Base-by-base conservation (phyloP, 192 early-diverging fungal genomes). In the Podila epigama region DNA sequence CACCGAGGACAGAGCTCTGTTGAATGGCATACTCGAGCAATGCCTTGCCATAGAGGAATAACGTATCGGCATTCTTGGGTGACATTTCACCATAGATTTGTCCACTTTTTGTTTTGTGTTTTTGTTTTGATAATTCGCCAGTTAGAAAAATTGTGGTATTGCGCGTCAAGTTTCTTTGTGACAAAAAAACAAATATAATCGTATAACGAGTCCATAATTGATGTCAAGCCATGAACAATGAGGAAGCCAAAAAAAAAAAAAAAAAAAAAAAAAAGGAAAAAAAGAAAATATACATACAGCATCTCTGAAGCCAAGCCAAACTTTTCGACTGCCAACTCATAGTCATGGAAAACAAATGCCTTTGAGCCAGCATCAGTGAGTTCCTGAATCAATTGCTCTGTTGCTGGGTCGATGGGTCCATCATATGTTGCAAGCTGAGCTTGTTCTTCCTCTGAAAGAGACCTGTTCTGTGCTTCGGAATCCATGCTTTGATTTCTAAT, bases 31-130 rank as follows among this genome's bases (percentile, higher is more conserved):
- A 84, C 55, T 92, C 85, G n/a, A 93, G 68, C 9, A 95, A 72
- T 5, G 92, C 89, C 16, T 86, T 81, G 25, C 94, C 94, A 67
- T 93, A 95, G 59, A 88, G 71, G 53, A 93, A 89, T 51, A 92
- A 70, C 1, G 84, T 86, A 66, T 93, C 92, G 3, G 90, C 94
- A 66, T 88, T 92, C 51, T 85, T 77, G 34, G 80, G 80, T 15
- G 91, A 87, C 11, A 84, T 78, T 61, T 72, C 73, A 29, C 93
- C 93, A 79, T 90, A 85, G 2, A 84, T 70, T 50, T 87, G 79
- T 36, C 89, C 92, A 16, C 89, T 90, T 63, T 29, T 27, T 33
- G n/a, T n/a, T n/a, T n/a, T n/a, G n/a, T 33, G 27, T 2, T 27
- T 10, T 11, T 57, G 36, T 22, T 58, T 36, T n/a, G n/a, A 58